Percentiles rank a stretch among this genome's conserved stretches.
Conservation (phyloP, 768 basidiomycete species). For the Tubosaeta sp. region DNA sequence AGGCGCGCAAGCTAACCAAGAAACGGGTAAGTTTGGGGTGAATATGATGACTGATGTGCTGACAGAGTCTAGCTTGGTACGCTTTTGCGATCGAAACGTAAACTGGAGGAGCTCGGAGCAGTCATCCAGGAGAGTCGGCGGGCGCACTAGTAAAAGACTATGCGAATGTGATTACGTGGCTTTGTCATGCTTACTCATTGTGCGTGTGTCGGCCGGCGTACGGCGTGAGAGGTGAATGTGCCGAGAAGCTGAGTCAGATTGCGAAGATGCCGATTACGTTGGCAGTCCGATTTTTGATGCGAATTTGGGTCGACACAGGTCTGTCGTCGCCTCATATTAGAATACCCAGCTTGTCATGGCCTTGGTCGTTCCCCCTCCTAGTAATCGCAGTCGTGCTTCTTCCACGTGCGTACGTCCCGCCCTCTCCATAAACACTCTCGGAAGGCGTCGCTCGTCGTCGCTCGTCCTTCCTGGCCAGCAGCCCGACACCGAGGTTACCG, state of each 20-base stretch:
- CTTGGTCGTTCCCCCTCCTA: constrained; percentile 37
- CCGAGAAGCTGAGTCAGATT: constrained; percentile 19
- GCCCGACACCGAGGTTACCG: constrained; percentile 2
- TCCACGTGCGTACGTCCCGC: constrained; percentile 55
- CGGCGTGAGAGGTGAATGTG: neutral
- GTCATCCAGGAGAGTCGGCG: constrained; percentile 94
- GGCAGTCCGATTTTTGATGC: constrained; percentile 20
- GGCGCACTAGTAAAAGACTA: constrained; percentile 41
- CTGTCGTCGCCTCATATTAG: neutral
- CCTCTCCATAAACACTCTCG: constrained; percentile 49
- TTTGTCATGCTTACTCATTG: constrained; percentile 11
- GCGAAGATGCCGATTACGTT: constrained; percentile 16
- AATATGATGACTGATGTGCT: neutral
- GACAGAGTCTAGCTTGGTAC: constrained; percentile 73
- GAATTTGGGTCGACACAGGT: constrained; percentile 2
- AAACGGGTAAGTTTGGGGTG: constrained; percentile 74
- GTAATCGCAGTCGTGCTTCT: constrained; percentile 49
- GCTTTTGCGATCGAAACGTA: constrained; percentile 96
- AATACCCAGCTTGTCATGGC: constrained; percentile 21
- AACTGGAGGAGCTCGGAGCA: constrained; percentile 90
- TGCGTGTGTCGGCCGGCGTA: neutral
- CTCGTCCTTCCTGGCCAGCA: constrained; percentile 35
- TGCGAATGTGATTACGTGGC: constrained; percentile 2
- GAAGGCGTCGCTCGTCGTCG: constrained; percentile 50
- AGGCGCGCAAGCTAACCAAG: constrained; percentile 98